Evolutionary conservation across 148 eudicot genomes (phyloP).

Genomic region (Vaccinium corymbosum): DNA sequence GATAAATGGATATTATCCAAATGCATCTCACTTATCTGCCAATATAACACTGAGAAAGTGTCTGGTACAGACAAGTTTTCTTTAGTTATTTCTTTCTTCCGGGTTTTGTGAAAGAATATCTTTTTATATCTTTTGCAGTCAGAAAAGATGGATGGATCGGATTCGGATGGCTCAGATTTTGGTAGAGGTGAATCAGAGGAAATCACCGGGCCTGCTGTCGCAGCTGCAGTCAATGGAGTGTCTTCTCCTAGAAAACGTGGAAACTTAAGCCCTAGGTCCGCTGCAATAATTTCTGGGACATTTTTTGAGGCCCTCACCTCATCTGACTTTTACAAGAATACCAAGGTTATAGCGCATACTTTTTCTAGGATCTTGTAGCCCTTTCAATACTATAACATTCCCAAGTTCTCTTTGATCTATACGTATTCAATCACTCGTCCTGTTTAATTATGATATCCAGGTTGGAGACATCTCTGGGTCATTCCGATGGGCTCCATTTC

Average conservation of each 20-base stretch:
- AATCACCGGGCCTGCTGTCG: conserved; percentile 37
- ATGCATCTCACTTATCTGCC: not conserved
- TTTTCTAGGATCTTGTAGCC: not conserved
- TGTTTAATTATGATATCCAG: conserved; percentile 30
- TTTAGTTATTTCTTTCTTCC: not conserved
- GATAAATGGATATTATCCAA: not conserved
- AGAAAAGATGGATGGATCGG: conserved; percentile 56
- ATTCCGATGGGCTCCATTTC: conserved; percentile 98
- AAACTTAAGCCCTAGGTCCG: conserved; percentile 63
- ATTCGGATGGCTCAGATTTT: conserved; percentile 27
- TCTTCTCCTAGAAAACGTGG: conserved; percentile 48
- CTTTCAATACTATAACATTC: not conserved
- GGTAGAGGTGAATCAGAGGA: conserved; percentile 26
- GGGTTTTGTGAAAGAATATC: not conserved
- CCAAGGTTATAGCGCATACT: conserved; percentile 49
- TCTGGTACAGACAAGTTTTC: not conserved
- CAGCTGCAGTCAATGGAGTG: conserved; percentile 50
- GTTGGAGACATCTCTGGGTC: conserved; percentile 87
- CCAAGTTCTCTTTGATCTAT: not conserved
- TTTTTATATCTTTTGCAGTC: conserved; percentile 41
- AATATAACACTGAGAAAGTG: not conserved
- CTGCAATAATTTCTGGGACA: conserved; percentile 70
- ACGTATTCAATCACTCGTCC: not conserved
- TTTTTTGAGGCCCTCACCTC: conserved; percentile 83
- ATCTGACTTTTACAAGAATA: conserved; percentile 80